Evolutionary conservation across 805 yeast species (phyloP).

Genomic region (Lipomyces anomalus): DNA sequence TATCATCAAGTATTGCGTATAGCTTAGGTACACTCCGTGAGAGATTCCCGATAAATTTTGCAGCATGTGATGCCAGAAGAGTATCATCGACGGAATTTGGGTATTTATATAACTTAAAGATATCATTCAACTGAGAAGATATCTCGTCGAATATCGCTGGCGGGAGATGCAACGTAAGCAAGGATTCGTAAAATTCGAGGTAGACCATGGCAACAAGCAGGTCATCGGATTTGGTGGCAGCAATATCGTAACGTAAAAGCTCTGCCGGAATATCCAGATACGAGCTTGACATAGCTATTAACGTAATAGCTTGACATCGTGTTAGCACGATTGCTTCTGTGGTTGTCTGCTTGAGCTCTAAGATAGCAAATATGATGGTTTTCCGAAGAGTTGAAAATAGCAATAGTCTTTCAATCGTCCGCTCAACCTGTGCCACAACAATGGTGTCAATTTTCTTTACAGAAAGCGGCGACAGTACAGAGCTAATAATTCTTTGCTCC

Average conservation of each 20-base stretch:
- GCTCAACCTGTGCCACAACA: not conserved
- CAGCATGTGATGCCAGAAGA: conserved; percentile 16
- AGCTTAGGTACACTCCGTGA: conserved; percentile 7
- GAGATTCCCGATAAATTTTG: conserved; percentile 11
- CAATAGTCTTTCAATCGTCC: not conserved
- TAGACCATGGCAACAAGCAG: conserved; percentile 10
- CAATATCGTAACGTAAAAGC: conserved; percentile 5
- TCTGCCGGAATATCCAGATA: conserved; percentile 9
- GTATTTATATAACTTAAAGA: conserved; percentile 7
- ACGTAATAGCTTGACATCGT: conserved; percentile 11
- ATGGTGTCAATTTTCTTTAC: not conserved
- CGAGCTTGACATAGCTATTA: conserved; percentile 9
- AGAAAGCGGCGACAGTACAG: too few relatives aligned
- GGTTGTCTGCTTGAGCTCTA: not conserved
- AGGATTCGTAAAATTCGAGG: conserved; percentile 17
- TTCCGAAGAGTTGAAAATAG: not conserved
- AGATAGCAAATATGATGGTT: not conserved
- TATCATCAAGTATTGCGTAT: conserved; percentile 7
- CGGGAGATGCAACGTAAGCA: conserved; percentile 12
- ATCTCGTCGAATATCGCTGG: conserved; percentile 10
- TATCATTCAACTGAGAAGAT: conserved; percentile 7
- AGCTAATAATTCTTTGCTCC: too few relatives aligned
- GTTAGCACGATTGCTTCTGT: conserved; percentile 1
- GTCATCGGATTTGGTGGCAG: conserved; percentile 8
- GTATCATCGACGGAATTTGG: not conserved